A percentile compares a stretch with the other conserved stretches of the same genome.
Evolutionary conservation across 768 basidiomycete species (phyloP).

Genomic region (Leccinum arenicola): DNA sequence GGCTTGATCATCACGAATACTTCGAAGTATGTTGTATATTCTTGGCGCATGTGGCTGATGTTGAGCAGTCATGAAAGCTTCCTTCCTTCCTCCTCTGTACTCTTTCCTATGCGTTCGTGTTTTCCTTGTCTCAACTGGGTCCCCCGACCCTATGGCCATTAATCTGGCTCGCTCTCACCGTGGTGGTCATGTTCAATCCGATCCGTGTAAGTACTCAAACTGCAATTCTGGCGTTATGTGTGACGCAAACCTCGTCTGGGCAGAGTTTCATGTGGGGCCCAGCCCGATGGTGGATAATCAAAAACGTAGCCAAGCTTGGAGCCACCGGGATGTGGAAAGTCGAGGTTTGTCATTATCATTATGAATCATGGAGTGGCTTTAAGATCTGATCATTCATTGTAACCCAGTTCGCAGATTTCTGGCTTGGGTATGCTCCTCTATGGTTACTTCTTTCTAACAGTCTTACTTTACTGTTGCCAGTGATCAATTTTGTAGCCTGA

Average conservation of each 20-base stretch:
- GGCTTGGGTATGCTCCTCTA: conserved; percentile 64
- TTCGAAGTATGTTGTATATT: conserved; percentile 45
- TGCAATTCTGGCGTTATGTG: neutral
- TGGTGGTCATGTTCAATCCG: conserved; percentile 68
- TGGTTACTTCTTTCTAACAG: neutral
- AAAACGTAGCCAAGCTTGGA: conserved; percentile 59
- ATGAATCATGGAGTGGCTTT: neutral
- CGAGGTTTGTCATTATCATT: conserved; percentile 47
- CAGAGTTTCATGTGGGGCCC: conserved; percentile 37
- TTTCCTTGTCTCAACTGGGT: conserved; percentile 71
- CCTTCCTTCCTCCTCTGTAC: conserved; percentile 73
- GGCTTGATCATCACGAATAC: conserved; percentile 79
- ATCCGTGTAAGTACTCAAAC: conserved; percentile 45
- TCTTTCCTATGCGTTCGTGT: conserved; percentile 77
- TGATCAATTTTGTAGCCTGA: conserved; percentile 78
- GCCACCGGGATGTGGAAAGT: conserved; percentile 69
- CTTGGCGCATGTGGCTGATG: neutral
- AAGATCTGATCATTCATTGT: conserved; percentile 4
- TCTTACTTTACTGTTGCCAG: conserved; percentile 33
- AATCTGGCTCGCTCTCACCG: conserved; percentile 70
- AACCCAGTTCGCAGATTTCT: conserved; percentile 77
- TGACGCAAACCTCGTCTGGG: conserved; percentile 31
- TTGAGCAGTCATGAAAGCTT: conserved; percentile 41
- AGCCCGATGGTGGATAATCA: conserved; percentile 77
- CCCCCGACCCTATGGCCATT: conserved; percentile 75